These are phyloP conservation scores for Calocybe cyanea DNA, from an alignment of 768 basidiomycete genomes.

Conservation along the genomic window DNA sequence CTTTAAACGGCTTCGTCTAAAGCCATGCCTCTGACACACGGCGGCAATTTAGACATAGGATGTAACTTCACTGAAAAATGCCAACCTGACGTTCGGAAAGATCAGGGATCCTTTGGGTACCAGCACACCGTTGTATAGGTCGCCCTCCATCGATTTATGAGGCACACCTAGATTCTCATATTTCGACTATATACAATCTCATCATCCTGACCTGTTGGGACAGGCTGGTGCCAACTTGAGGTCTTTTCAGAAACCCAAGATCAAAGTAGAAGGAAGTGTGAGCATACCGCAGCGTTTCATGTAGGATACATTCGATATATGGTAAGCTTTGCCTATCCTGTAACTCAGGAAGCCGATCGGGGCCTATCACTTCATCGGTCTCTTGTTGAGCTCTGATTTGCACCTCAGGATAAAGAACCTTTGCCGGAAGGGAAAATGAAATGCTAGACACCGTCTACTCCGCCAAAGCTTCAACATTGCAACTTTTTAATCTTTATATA, in stretches of 20 bases:
- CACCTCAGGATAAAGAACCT: conserved; percentile 26
- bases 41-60: not conserved
- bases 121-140: conserved; percentile 15
- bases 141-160: conserved; percentile 10
- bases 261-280: not conserved
- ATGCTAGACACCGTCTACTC: conserved; percentile 15
- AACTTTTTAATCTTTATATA: too few relatives aligned
- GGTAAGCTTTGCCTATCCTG: conserved; percentile 6
- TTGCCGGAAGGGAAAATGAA: conserved; percentile 24
- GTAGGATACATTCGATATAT: conserved; percentile 13
- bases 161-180: conserved; percentile 3
- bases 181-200: not conserved
- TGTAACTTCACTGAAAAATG: not conserved
- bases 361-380: conserved; percentile 23
- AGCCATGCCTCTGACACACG: conserved; percentile 10
- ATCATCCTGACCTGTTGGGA: conserved; percentile 1
- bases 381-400: conserved; percentile 27
- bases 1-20: conserved; percentile 11
- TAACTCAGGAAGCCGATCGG: conserved; percentile 18
- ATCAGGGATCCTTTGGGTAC: conserved; percentile 14
- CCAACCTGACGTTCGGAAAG: conserved; percentile 12
- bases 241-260: not conserved
- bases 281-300: conserved; percentile 16
- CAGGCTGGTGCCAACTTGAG: conserved; percentile 10
- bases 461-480: too few relatives aligned